phyloP scores from a whole-genome alignment of 1,139 yeast species.

The Saccharomyces hybrid region DNA sequence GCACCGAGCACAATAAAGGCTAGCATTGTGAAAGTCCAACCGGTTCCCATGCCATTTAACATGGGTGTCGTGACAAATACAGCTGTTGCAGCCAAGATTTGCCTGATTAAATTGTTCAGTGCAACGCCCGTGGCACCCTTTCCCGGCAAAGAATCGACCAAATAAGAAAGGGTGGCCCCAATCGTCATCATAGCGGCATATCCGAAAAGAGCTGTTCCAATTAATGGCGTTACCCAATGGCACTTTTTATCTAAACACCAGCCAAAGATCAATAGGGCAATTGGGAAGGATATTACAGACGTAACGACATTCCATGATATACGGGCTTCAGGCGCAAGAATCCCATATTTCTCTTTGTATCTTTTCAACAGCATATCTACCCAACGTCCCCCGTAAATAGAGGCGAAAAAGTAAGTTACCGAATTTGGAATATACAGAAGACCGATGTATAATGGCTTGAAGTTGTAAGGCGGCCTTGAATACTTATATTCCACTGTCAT shows the following conservation, averaged over 20 bases:
- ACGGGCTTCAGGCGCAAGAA: constrained; percentile 67
- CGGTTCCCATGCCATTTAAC: constrained; percentile 55
- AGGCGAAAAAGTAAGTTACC: constrained; percentile 64
- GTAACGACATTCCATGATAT: constrained; percentile 67
- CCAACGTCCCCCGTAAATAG: constrained; percentile 74
- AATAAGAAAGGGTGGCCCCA: constrained; percentile 72
- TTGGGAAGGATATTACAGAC: constrained; percentile 57
- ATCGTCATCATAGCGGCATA: constrained; percentile 78
- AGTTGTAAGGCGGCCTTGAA: constrained; percentile 60
- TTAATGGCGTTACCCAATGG: constrained; percentile 68
- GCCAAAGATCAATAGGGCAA: constrained; percentile 66
- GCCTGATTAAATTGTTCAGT: constrained; percentile 65
- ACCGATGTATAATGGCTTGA: constrained; percentile 59
- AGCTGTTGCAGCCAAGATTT: constrained; percentile 66
- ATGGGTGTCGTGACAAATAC: constrained; percentile 71
- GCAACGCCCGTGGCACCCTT: constrained; percentile 89
- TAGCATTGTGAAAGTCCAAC: constrained; percentile 60
- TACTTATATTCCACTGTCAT: constrained; percentile 63
- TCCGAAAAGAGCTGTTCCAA: constrained; percentile 78
- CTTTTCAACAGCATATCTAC: constrained; percentile 53
- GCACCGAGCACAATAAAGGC: constrained; percentile 49
- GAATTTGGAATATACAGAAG: constrained; percentile 79
- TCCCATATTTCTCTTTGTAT: constrained; percentile 57
- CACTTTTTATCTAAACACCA: constrained; percentile 66
- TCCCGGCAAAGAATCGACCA: constrained; percentile 82